Base-by-base conservation (phyloP, 768 basidiomycete genomes). In the Tylopilus cervinicoccineus region DNA sequence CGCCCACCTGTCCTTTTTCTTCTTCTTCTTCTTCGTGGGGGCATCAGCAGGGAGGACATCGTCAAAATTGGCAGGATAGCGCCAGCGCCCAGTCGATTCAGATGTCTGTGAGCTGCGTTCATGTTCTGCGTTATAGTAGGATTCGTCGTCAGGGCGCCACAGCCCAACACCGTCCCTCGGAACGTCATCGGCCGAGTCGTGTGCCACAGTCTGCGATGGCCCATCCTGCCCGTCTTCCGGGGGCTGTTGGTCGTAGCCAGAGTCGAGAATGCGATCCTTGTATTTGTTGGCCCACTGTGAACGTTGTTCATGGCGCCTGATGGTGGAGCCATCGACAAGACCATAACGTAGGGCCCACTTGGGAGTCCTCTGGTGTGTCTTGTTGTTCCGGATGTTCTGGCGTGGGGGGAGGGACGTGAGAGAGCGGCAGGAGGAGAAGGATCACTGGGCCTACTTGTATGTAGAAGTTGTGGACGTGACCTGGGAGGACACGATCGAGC, bases 301-400 rank as follows among this genome's bases (percentile, higher is more conserved):
- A 64, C 86, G 87, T 51, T 76, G 79, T 61, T 85, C 78, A 47
- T 86, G 84, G 61, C 93, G 86, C 57, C 80, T 76, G 62, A 88
- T 84, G 56, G 86, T 83, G 29, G 83, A 74, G 20, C 80, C 84
- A 65, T 93, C 83, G 53, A 97, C 82, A 38, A 97, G 86, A 32
- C 94, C 94, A 66, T 91, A 91, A 54, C 86, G 80, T 68, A 88
- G 76, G 0, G 86, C 86, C 94, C 94, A 97, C 69, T 96, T 94
- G 17, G 94, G 94, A n/a, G 94, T 96, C 37, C 94, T 83, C 13
- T 78, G 75, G 63, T 88, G 80, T 58, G 82, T 94, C 76, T 94
- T 91, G 75, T 97, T 97, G 72, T 96, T 97, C 48, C 94, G 77
- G 55, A 97, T 83, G 69, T 96, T 96, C 84, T 97, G 64, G 19